Evolutionary conservation across 2,329 filamentous ascomycete genomes (phyloP).

Genomic region (Neofusicoccum sp.): DNA sequence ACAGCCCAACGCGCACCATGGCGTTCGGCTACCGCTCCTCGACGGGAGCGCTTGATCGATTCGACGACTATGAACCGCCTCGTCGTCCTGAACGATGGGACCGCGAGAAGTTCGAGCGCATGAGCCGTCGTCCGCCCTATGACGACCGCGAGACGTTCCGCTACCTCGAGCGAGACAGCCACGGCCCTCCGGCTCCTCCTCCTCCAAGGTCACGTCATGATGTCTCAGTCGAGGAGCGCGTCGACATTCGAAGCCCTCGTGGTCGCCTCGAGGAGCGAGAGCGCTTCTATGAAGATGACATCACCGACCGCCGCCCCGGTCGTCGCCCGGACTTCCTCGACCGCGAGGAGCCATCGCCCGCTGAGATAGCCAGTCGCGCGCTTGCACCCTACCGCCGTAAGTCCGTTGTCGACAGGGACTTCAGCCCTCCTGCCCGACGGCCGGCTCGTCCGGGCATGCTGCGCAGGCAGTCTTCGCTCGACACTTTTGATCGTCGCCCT

Average conservation of each 20-base stretch:
- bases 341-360: slow-evolving; percentile 44
- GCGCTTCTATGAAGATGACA: slow-evolving; percentile 60
- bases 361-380: slow-evolving; percentile 53
- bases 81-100: slow-evolving; percentile 49
- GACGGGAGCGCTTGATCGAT: slow-evolving; percentile 47
- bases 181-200: slow-evolving; percentile 33
- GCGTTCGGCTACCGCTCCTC: slow-evolving; percentile 37
- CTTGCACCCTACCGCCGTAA: slow-evolving; percentile 62
- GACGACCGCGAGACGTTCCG: slow-evolving; percentile 41
- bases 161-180: slow-evolving; percentile 48
- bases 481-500: slow-evolving; percentile 83
- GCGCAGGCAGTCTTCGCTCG: slow-evolving; percentile 83
- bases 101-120: slow-evolving; percentile 53
- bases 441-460: slow-evolving; percentile 68
- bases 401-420: slow-evolving; percentile 59
- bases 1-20: slow-evolving; percentile 5
- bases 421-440: slow-evolving; percentile 54
- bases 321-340: slow-evolving; percentile 51
- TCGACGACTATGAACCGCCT: slow-evolving; percentile 45
- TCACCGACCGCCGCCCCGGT: slow-evolving; percentile 36
- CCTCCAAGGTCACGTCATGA: slow-evolving; percentile 44
- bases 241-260: slow-evolving; percentile 43
- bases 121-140: slow-evolving; percentile 33
- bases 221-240: slow-evolving; percentile 46
- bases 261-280: slow-evolving; percentile 55